Evolutionary conservation across 352 stramenopile species (phyloP).

Genomic region (Globisporangium alternatum): DNA sequence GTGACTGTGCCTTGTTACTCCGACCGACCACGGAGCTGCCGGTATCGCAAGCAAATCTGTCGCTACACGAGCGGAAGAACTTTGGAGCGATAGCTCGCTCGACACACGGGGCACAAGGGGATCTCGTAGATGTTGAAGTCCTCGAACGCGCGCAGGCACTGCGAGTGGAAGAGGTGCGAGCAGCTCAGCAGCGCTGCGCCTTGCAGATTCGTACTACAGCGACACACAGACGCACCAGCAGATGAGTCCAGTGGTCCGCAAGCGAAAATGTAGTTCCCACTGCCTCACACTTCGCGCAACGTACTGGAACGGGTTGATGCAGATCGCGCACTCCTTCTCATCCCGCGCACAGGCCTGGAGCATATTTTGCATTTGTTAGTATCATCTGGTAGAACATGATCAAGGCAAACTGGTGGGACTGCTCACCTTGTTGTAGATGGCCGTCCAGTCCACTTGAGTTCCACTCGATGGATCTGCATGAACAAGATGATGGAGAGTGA

Average conservation of each 20-base stretch:
- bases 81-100: constrained; percentile 32
- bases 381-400: not conserved
- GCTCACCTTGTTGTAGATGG: constrained; percentile 39
- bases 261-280: not conserved
- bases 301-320: constrained; percentile 70
- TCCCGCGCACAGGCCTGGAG: constrained; percentile 36
- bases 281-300: not conserved
- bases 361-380: not conserved
- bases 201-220: constrained; percentile 26
- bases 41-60: not conserved
- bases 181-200: constrained; percentile 70
- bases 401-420: not conserved
- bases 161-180: constrained; percentile 71
- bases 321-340: constrained; percentile 79
- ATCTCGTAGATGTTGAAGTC: constrained; percentile 87
- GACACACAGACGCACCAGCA: not conserved
- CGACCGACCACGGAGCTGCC: no score
- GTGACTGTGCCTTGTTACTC: no score
- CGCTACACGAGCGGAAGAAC: not conserved
- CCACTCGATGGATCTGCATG: not conserved
- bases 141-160: constrained; percentile 77
- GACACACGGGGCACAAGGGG: constrained; percentile 73
- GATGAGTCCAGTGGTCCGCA: not conserved
- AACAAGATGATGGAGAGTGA: not conserved
- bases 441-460: constrained; percentile 34